Percentiles rank a stretch among this genome's conserved stretches.
Conservation (phyloP, 257 asterid species). For the Cordia subcordata region DNA sequence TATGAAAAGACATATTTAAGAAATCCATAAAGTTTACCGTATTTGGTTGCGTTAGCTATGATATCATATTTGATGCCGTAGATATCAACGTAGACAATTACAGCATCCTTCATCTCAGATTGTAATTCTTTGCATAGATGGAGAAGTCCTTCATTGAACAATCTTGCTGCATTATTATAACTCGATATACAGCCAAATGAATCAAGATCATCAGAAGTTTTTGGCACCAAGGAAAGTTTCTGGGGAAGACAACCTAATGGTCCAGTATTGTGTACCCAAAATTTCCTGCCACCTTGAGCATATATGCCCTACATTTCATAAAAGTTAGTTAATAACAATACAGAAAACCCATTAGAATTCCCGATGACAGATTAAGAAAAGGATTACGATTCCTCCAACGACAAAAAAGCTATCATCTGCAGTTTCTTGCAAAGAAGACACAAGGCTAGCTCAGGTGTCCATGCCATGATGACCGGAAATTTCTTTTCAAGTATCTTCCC, state of each 20-base stretch:
- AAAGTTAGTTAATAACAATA: constrained; percentile 5
- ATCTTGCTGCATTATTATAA: constrained; percentile 51
- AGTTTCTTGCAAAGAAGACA: background rate
- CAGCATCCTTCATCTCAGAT: constrained; percentile 54
- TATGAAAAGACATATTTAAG: background rate
- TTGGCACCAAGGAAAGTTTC: constrained; percentile 45
- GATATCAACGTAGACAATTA: constrained; percentile 75
- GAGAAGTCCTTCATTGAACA: constrained; percentile 64
- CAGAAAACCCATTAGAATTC: background rate
- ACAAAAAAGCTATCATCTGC: background rate
- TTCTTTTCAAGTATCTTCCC: too few species aligned
- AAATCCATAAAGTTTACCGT: constrained; percentile 35
- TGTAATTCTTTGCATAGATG: constrained; percentile 41
- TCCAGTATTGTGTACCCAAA: constrained; percentile 93
- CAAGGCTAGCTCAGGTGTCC: background rate
- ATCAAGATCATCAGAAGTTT: constrained; percentile 38
- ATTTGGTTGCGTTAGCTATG: constrained; percentile 59
- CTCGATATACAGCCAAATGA: constrained; percentile 63
- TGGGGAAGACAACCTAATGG: constrained; percentile 91
- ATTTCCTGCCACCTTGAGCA: constrained; percentile 65
- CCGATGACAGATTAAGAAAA: constrained; percentile 2
- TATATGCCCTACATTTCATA: constrained; percentile 46
- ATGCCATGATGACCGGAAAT: background rate
- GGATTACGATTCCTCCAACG: background rate
- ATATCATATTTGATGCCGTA: constrained; percentile 68